Base-by-base conservation (phyloP, 192 early-diverging fungal genomes). In the Geranomyces variabilis region DNA sequence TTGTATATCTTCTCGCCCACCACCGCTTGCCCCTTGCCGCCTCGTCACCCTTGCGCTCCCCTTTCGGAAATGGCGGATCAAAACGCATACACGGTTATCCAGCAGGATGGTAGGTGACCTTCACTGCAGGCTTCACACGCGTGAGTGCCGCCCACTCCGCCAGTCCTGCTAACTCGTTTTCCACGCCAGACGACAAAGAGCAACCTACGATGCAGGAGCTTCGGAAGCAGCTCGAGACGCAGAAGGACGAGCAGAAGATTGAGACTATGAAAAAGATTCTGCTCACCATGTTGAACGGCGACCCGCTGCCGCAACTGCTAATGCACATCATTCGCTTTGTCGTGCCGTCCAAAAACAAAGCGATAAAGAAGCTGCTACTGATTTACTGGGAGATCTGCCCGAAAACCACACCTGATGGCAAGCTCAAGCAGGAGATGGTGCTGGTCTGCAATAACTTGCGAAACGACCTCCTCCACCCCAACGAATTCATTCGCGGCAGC, bases 301-400 rank as follows among this genome's bases (percentile, higher is more conserved):
- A 99, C 71, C 91, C 92, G 33, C 22, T 81, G 21, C 88, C 90
- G 47, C 84, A 89, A 76, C 84, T 99, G 46, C 87, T 99, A 55
- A 95, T 99, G 93, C 95, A 96, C 77, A 90, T 99, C 74, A 99
- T 99, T 81, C 94, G 95, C 63, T 97, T 97, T 78, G 93, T 97
- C 30, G 88, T 97, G 87, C 97, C 96, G 29, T 92, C 91, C 22
- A 94, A 92, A 78, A 94, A 94, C 87, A 99, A 99, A 82, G 76
- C 86, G 73, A 88, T 99, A 48, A 99, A 99, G 87, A 99, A 99
- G 80, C 85, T 99, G 44, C 85, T 96, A 56, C 89, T 96, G 63
- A 88, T 97, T 66, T 99, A 97, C 83, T 95, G 94, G 92, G 97
- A 99, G 77, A 93, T 99, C 44, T 96, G 94, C 71, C 93, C 97